These are phyloP conservation scores for Heterobasidion parviporum DNA, from an alignment of 1,284 basidiomycete genomes.

Conservation along the genomic window DNA sequence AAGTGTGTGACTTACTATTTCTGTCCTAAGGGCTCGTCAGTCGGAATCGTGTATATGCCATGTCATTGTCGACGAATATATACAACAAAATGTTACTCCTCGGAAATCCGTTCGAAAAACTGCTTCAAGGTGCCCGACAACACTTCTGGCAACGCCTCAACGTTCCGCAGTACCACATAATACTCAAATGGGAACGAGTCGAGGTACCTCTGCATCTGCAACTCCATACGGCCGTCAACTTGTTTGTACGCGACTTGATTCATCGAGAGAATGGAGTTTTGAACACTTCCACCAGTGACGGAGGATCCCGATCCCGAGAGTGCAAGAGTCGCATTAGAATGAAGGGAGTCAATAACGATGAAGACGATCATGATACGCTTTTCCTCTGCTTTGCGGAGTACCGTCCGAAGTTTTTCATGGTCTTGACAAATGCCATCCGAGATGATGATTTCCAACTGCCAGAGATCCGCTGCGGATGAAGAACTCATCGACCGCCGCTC, in stretches of 20 bases:
- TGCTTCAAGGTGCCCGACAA: conserved; percentile 89
- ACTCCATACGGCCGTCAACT: conserved; percentile 81
- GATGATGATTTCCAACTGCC: conserved; percentile 98
- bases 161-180: conserved; percentile 87
- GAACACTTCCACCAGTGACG: conserved; percentile 15
- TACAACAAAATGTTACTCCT: conserved; percentile 33
- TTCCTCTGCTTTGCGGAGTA: conserved; percentile 83
- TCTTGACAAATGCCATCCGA: conserved; percentile 98
- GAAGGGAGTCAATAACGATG: conserved; percentile 89
- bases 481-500: conserved; percentile 55
- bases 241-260: conserved; percentile 85
- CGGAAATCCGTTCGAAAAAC: conserved; percentile 78
- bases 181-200: conserved; percentile 99
- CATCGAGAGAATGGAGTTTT: conserved; percentile 88
- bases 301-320: conserved; percentile 3
- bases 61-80: neutral
- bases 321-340: conserved; percentile 26
- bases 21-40: no score
- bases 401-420: conserved; percentile 76
- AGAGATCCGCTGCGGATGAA: conserved; percentile 74
- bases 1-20: no score
- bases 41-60: no score
- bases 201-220: conserved; percentile 86
- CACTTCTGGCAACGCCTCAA: conserved; percentile 90
- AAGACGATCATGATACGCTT: conserved; percentile 96